phyloP scores from a whole-genome alignment of 2,329 filamentous ascomycete species.

The Alternaria conjuncta region DNA sequence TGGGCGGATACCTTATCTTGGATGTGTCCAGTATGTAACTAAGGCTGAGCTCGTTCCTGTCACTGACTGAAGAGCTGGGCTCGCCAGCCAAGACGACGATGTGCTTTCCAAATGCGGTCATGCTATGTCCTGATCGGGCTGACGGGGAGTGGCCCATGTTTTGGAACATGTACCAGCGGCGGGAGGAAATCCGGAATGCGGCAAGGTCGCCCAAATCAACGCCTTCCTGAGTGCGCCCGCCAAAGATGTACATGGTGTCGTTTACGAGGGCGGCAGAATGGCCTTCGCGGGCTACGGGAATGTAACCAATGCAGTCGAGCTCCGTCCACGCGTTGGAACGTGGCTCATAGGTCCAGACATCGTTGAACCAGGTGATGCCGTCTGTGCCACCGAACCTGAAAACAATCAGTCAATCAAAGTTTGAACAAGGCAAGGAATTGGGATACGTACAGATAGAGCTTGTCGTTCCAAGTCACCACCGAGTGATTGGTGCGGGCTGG shows the following conservation, averaged over 20 bases:
- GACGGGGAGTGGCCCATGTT: constrained; percentile 98
- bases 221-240: constrained; percentile 92
- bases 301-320: constrained; percentile 96
- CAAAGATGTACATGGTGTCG: constrained; percentile 99
- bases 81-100: constrained; percentile 93
- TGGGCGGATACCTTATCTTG: constrained; percentile 91
- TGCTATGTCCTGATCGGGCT: constrained; percentile 91
- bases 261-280: constrained; percentile 93
- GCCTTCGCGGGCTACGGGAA: constrained; percentile 89
- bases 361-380: constrained; percentile 96
- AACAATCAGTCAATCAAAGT: constrained; percentile 14
- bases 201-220: constrained; percentile 91
- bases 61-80: constrained; percentile 82
- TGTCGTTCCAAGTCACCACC: constrained; percentile 89
- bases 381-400: constrained; percentile 94
- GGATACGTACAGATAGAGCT: constrained; percentile 73
- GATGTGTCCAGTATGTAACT: constrained; percentile 92
- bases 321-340: constrained; percentile 82
- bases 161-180: constrained; percentile 98
- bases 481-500: constrained; percentile 95
- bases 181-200: constrained; percentile 80
- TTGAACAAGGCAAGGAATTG: constrained; percentile 58
- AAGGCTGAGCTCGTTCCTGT: constrained; percentile 83
- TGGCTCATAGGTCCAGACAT: constrained; percentile 96
- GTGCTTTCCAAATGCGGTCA: constrained; percentile 93